Evolutionary conservation across 768 basidiomycete genomes (phyloP), one percentile per base, ranked within the genome.

Genomic region (Mycena polygramma): DNA sequence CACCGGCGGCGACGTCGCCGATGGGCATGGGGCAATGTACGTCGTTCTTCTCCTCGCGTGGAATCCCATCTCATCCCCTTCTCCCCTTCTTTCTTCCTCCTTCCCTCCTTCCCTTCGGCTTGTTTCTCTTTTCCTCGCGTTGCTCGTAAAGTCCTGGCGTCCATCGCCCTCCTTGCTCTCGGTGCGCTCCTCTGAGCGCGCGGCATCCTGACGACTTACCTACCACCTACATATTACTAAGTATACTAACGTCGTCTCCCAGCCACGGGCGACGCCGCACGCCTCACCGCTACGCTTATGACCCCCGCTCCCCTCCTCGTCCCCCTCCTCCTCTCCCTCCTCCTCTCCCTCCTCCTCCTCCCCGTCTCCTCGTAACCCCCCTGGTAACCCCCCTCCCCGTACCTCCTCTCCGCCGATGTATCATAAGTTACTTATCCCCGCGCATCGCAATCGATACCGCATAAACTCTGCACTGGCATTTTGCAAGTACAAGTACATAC

Each of bases 131-230:
- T n/a, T n/a, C n/a, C n/a, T n/a, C n/a, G n/a, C n/a, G n/a, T n/a
- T 20, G 43, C 6, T 30, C 17, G 30, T 30, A 26, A 35, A 57
- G 54, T 10, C 36, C 51, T 51, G 22, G 11, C 59, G 15, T 11
- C 41, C 41, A 15, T 65, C 45, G 54, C 36, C 45, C 8, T 66
- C 46, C 22, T 66, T 11, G 15, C 35, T 35, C 1, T 66, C 3
- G 36, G 45, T n/a, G 9, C 35, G 54, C 64, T 66, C 20, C 55
- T 64, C 55, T 54, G 62, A 63, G 51, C 26, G 24, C 30, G 26
- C 52, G 14, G 10, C 26, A 19, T 2, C 15, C 14, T 46, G 15
- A 46, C 53, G 4, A 36, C 22, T 30, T 4, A 52, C 51, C 30
- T 24, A 24, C 24, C 51, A 26, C 9, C 24, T 17, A 52, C 17